A percentile compares a stretch with the other conserved stretches of the same genome.
Conservation (phyloP, 371 early-diverging fungal species). For the Umbelopsis sp. region DNA sequence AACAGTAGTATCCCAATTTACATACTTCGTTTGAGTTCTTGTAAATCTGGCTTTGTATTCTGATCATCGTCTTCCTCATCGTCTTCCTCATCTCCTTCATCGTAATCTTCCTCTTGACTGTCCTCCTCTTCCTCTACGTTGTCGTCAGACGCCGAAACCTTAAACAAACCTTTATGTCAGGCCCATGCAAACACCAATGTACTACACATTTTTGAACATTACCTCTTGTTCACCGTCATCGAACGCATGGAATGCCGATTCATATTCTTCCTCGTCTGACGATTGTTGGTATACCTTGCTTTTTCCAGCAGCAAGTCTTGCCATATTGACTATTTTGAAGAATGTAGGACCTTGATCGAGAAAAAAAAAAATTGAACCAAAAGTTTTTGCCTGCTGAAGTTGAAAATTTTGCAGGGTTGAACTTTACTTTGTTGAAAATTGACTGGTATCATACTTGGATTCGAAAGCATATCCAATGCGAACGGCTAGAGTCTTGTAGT, state of each 20-base stretch:
- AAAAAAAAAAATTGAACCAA: background rate
- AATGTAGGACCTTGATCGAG: background rate
- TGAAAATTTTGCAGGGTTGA: no score
- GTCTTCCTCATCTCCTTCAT: constrained; percentile 22
- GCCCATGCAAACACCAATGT: background rate
- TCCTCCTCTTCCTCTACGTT: constrained; percentile 29
- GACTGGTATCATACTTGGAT: no score
- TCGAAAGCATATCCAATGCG: no score
- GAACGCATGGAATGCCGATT: background rate
- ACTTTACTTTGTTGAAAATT: no score
- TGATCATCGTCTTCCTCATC: constrained; percentile 15
- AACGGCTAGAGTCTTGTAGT: no score
- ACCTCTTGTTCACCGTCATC: constrained; percentile 1
- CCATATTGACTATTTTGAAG: background rate
- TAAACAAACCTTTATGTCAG: background rate
- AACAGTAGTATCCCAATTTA: background rate
- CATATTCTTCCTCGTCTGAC: constrained; percentile 6
- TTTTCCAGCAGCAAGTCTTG: background rate
- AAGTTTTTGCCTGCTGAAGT: no score
- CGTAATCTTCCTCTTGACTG: constrained; percentile 33
- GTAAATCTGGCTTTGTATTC: constrained; percentile 26
- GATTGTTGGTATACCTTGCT: constrained; percentile 13
- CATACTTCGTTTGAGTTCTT: constrained; percentile 49
- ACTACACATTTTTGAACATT: background rate
- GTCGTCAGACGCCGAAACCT: constrained; percentile 1